Percentiles rank a stretch among this genome's conserved stretches.
Evolutionary conservation across 2,329 filamentous ascomycete species (phyloP).

Genomic region (Furcasterigmium furcatum): DNA sequence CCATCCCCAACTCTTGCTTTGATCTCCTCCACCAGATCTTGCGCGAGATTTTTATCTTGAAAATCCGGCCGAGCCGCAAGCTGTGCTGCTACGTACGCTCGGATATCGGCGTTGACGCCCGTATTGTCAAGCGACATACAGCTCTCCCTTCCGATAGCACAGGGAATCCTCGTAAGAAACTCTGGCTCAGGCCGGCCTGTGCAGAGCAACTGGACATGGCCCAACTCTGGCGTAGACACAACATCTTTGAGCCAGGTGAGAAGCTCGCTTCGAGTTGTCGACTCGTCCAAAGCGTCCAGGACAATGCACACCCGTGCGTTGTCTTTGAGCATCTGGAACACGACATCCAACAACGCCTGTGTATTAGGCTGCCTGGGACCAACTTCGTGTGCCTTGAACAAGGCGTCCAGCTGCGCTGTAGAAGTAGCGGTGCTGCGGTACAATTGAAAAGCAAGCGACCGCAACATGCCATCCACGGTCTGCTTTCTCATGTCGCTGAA

Average conservation of each 20-base stretch:
- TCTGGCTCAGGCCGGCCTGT: slow-evolving; percentile 3
- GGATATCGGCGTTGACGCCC: slow-evolving; percentile 1
- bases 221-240: slow-evolving; percentile 2
- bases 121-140: background rate
- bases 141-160: background rate
- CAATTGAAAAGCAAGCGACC: slow-evolving; percentile 14
- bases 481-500: slow-evolving; percentile 16
- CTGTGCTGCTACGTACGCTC: background rate
- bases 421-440: slow-evolving; percentile 8
- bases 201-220: slow-evolving; percentile 3
- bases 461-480: slow-evolving; percentile 6
- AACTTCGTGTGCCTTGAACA: slow-evolving; percentile 4
- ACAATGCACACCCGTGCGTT: slow-evolving; percentile 8
- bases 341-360: slow-evolving; percentile 15
- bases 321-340: slow-evolving; percentile 16
- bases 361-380: slow-evolving; percentile 17
- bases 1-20: background rate
- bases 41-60: background rate
- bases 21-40: background rate
- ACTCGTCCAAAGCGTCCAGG: slow-evolving; percentile 20
- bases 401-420: background rate
- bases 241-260: slow-evolving; percentile 13
- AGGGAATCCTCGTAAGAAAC: background rate
- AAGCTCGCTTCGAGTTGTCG: slow-evolving; percentile 11
- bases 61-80: background rate